Evolutionary conservation across 805 yeast species (phyloP).

Genomic region (Wickerhamomyces kurtzmanii): DNA sequence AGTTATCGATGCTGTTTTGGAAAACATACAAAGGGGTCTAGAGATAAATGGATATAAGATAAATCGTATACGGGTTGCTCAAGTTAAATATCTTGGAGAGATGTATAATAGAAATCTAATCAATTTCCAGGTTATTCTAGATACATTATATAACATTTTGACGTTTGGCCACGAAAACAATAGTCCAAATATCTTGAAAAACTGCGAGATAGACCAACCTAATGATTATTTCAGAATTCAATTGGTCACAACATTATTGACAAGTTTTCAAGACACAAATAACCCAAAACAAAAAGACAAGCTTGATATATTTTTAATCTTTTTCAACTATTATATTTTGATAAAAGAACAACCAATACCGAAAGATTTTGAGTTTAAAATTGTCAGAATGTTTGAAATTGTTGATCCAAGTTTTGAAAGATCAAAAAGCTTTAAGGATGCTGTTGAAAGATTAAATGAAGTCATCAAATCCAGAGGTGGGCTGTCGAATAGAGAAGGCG

Average conservation of each 20-base stretch:
- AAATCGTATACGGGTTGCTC: conserved; percentile 54
- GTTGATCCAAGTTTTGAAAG: conserved; percentile 24
- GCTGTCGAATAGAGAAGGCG: conserved; percentile 15
- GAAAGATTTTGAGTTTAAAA: conserved; percentile 43
- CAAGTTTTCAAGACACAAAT: conserved; percentile 15
- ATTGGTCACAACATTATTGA: conserved; percentile 35
- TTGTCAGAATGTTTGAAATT: conserved; percentile 31
- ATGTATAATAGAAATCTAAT: conserved; percentile 40
- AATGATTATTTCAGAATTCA: conserved; percentile 67
- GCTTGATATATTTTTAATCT: conserved; percentile 34
- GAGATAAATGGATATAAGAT: conserved; percentile 51
- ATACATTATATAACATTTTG: conserved; percentile 44
- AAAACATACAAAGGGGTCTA: conserved; percentile 53
- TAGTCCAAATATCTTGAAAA: conserved; percentile 36
- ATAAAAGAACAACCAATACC: conserved; percentile 58
- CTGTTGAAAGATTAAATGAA: conserved; percentile 28
- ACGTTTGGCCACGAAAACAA: conserved; percentile 57
- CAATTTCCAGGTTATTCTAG: conserved; percentile 33
- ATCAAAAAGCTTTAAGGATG: conserved; percentile 28
- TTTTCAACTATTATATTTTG: conserved; percentile 63
- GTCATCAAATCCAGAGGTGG: conserved; percentile 14
- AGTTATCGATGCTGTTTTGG: conserved; percentile 55
- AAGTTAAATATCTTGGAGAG: conserved; percentile 50
- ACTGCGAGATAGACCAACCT: conserved; percentile 44
- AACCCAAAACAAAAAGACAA: conserved; percentile 11